Evolutionary conservation across 2,329 filamentous ascomycete genomes (phyloP).

Genomic region (Graphilbum sp.): DNA sequence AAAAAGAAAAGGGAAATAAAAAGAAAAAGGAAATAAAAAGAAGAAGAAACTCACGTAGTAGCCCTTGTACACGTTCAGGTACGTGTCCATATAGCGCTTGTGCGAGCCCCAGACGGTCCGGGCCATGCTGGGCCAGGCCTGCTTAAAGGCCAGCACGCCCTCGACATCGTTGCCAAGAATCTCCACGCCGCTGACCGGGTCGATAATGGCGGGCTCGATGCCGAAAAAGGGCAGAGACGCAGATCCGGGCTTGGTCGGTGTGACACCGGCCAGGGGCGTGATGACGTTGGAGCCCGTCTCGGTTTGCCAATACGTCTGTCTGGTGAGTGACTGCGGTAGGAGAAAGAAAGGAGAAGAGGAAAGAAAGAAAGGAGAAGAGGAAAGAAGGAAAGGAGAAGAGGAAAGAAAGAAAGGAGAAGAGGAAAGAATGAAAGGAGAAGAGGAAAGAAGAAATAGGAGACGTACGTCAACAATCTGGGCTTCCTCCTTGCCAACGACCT

Average conservation of each 20-base stretch:
- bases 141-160: conserved; percentile 91
- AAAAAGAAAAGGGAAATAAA: conserved; percentile 2
- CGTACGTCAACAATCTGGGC: conserved; percentile 87
- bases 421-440: neutral
- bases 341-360: too few relatives aligned
- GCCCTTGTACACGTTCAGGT: conserved; percentile 92
- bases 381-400: neutral
- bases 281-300: conserved; percentile 97
- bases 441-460: too few relatives aligned
- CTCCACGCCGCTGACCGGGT: conserved; percentile 87
- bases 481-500: conserved; percentile 83
- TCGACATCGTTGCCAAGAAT: conserved; percentile 93
- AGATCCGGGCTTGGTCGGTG: conserved; percentile 90
- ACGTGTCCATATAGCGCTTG: conserved; percentile 98
- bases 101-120: conserved; percentile 95
- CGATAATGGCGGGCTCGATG: conserved; percentile 93
- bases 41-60: conserved; percentile 59
- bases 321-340: conserved; percentile 7
- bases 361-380: too few relatives aligned
- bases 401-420: neutral
- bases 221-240: conserved; percentile 96
- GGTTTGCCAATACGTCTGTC: conserved; percentile 98
- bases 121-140: conserved; percentile 96
- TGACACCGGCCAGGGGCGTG: conserved; percentile 79
- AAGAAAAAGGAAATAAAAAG: neutral